Percentiles rank a stretch among this genome's conserved stretches.
phyloP scores from a whole-genome alignment of 1,284 basidiomycete genomes.

The Coniferiporia sulphurascens region DNA sequence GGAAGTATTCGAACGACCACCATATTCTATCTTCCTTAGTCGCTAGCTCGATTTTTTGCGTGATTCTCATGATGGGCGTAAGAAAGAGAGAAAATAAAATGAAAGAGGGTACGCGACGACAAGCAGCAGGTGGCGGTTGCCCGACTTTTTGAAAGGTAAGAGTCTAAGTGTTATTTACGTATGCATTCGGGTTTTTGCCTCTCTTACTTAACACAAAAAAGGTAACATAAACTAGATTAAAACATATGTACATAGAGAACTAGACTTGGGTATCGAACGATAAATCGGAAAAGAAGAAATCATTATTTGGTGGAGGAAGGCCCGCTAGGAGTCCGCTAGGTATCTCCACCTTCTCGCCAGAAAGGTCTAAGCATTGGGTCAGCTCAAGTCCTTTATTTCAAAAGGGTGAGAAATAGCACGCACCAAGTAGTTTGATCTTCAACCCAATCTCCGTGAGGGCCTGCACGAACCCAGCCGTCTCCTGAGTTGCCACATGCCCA shows the following conservation, averaged over 20 bases:
- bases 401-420: conserved; percentile 27
- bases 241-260: background rate
- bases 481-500: conserved; percentile 77
- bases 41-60: conserved; percentile 82
- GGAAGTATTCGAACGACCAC: conserved; percentile 98
- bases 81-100: conserved; percentile 19
- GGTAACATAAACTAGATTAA: background rate
- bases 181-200: background rate
- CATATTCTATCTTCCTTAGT: conserved; percentile 78
- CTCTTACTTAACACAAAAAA: background rate
- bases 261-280: conserved; percentile 24
- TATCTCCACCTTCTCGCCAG: conserved; percentile 89
- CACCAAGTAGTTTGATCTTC: conserved; percentile 88
- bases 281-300: conserved; percentile 84
- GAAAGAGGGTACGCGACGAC: conserved; percentile 15
- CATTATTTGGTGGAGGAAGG: conserved; percentile 71
- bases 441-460: conserved; percentile 89
- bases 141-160: background rate
- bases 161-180: background rate
- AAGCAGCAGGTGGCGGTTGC: conserved; percentile 7
- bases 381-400: background rate
- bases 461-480: conserved; percentile 82
- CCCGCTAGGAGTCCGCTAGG: conserved; percentile 69
- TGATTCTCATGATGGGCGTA: conserved; percentile 72
- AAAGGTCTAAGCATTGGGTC: conserved; percentile 56